These are phyloP conservation scores for Plasmodium chabaudi DNA, from an alignment of 169 alveolate genomes.

Conservation along the genomic window DNA sequence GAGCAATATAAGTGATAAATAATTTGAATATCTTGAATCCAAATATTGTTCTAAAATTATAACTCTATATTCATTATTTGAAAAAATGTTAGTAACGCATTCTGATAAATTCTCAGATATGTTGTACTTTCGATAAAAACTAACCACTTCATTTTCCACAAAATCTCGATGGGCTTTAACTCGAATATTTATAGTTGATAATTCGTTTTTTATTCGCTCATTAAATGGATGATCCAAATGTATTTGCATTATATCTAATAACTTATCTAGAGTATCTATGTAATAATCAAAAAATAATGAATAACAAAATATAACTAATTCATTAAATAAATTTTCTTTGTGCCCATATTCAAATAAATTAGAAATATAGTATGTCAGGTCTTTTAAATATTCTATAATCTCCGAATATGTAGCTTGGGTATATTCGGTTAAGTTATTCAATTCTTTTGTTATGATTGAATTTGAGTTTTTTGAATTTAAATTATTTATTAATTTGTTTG, in stretches of 20 bases:
- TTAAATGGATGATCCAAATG: constrained; percentile 5
- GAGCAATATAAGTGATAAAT: constrained; percentile 11
- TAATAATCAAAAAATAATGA: constrained; percentile 42
- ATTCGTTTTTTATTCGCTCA: background rate
- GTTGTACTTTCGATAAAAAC: constrained; percentile 7
- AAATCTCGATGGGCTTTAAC: constrained; percentile 12
- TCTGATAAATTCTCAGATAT: constrained; percentile 1
- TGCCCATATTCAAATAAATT: constrained; percentile 10
- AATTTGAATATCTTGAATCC: background rate
- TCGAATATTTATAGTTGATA: background rate
- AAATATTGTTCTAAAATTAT: background rate
- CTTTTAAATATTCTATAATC: constrained; percentile 15
- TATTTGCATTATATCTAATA: background rate
- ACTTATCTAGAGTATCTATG: background rate
- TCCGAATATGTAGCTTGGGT: background rate
- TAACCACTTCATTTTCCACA: background rate
- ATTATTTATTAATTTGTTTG: constrained; percentile 9
- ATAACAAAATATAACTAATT: constrained; percentile 18
- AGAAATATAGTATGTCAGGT: constrained; percentile 8
- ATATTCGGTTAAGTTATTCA: constrained; percentile 4
- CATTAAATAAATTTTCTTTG: constrained; percentile 10
- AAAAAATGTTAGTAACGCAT: background rate
- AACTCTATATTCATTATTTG: constrained; percentile 12
- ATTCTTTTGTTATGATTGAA: background rate
- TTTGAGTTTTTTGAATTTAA: background rate